Evolutionary conservation across 176 grass and related monocot species (phyloP).

Genomic region (Bromus sterilis): DNA sequence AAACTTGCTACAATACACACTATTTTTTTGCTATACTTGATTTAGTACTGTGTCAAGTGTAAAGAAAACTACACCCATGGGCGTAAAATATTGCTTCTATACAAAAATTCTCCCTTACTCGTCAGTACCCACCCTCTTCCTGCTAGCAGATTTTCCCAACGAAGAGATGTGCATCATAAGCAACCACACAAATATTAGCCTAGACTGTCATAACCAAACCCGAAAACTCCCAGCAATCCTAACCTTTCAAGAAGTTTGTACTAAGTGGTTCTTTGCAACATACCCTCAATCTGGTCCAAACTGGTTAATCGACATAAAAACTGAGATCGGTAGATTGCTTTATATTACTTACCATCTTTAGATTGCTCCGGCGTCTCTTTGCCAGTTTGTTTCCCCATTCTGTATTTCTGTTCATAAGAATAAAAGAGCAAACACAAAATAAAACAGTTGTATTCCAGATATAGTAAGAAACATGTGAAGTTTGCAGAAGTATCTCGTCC

Average conservation of each 20-base stretch:
- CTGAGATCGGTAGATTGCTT: neutral
- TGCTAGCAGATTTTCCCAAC: neutral
- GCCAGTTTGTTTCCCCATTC: conserved; percentile 91
- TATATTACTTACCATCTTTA: conserved; percentile 74
- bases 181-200: neutral
- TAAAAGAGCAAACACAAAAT: conserved; percentile 1
- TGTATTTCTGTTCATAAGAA: conserved; percentile 78
- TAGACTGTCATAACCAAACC: neutral
- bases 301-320: neutral
- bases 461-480: neutral
- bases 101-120: neutral
- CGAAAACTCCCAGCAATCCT: neutral
- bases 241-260: neutral
- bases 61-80: neutral
- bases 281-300: neutral
- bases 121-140: neutral
- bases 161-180: neutral
- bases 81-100: neutral
- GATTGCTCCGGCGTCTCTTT: conserved; percentile 81
- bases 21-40: neutral
- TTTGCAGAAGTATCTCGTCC: too few relatives aligned
- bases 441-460: neutral
- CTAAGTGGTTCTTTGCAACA: neutral
- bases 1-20: neutral
- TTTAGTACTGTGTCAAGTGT: neutral